Evolutionary conservation across 2,329 filamentous ascomycete genomes (phyloP), one percentile per base, ranked within the genome.

Genomic region (Clarireedia sp.): DNA sequence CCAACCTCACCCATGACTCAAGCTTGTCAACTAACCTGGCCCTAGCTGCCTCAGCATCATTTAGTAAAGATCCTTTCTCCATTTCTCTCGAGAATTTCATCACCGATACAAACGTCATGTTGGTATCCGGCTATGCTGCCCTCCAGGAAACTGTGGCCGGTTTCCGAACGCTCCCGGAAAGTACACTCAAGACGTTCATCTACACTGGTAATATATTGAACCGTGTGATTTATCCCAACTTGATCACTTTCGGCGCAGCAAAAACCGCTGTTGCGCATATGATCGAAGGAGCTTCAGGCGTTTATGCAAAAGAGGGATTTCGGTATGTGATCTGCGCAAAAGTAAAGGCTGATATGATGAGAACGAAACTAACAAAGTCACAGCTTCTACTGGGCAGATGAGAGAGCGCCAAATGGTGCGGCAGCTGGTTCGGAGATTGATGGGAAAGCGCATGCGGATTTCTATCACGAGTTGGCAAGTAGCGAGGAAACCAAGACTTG

Each of bases 361-460:
- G 10, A 21, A 26, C 45, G n/a, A 54, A 37, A 48, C 8, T 16
- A n/a, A 43, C 19, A 23, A 37, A 12, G 29, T 12, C 3, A 12
- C 44, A 61, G 76, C 41, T 80, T 80, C 60, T 78, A 79, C 59
- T 80, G 75, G 54, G 73, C 67, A 3, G 76, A 80, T 50, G 74
- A 80, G 61, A 69, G 77, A 10, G 72, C 71, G 10, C 55, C 66
- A 0, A 70, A 76, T 49, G 76, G 77, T 0, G 51, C 62, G 1
- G 64, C 67, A 0, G 61, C 59, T 4, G 64, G 58, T 21, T 52
- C 16, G 0, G 40, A 55, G 0, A 64, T 77, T 17, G 64, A 70
- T 47, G 75, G 74, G 2, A 64, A 71, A 7, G 73, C 73, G 0
- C 72, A 76, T 63, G 74, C 60, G 1, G 65, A 72, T 2, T 60